Base-by-base conservation (phyloP, 2,329 filamentous ascomycete species). In the Claviceps monticola region DNA sequence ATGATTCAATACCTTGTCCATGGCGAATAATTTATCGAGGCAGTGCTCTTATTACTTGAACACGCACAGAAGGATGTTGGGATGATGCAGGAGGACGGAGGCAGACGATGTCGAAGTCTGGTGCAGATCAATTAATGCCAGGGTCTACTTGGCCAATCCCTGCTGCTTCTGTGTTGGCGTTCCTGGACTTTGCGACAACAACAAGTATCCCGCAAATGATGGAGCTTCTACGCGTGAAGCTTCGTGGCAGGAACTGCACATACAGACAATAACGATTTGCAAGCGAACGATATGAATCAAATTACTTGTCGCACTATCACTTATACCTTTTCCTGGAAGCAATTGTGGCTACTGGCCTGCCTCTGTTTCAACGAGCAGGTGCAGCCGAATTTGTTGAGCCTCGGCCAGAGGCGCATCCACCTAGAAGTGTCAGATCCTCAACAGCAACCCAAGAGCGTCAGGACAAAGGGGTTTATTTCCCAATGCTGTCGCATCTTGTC, bases 1-100 rank as follows among this genome's bases (percentile, higher is more conserved):
- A 41, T 37, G 29, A 43, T 60, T 55, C n/a, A 55, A 54, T 5
- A 62, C 52, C 23, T 59, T 55, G 39, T 64, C 59, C 64, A 68
- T 67, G 55, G 36, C 43, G 50, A 44, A 29, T 13, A 43, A 49
- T 45, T 34, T 36, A 45, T 36, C 45, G n/a, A 51, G 48, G 26
- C 45, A 46, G 37, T 38, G 14, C 16, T 9, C 19, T 49, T 34
- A 11, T 38, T 44, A 16, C 7, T 41, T 41, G 48, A 26, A 19
- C 26, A 39, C 9, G 5, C 36, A 11, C 5, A 26, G 26, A 23
- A 17, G 46, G 44, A 42, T 36, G 23, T 23, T 47, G 34, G 5
- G 29, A 49, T 14, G n/a, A 34, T 34, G 38, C 17, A 8, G 23
- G 37, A 26, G 49, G 49, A 23, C 23, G 26, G 34, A 41, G 41